phyloP scores from a whole-genome alignment of 1,284 basidiomycete genomes.

The Cryptococcus sp. region DNA sequence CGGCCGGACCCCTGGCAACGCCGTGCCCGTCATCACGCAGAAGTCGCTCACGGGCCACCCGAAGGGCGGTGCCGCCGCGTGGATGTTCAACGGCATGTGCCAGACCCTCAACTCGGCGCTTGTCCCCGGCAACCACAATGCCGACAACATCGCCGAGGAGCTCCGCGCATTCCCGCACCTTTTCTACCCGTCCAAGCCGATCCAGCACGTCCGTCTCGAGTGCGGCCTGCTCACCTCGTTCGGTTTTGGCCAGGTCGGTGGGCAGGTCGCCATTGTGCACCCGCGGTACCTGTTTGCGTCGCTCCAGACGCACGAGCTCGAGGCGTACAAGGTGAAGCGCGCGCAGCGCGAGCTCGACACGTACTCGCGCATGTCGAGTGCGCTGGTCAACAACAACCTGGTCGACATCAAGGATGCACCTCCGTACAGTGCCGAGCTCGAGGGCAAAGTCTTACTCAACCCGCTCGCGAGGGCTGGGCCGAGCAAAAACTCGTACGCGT shows the following conservation, averaged over 20 bases:
- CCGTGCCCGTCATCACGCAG: conserved; percentile 93
- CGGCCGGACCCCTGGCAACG: conserved; percentile 85
- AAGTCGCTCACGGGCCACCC: conserved; percentile 95
- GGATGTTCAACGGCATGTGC: conserved; percentile 92
- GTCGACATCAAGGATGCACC: conserved; percentile 95
- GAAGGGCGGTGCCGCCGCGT: conserved; percentile 95
- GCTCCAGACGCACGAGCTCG: conserved; percentile 69
- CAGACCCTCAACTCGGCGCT: conserved; percentile 83
- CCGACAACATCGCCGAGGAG: conserved; percentile 90
- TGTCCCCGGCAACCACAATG: conserved; percentile 95
- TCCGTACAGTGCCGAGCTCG: conserved; percentile 84
- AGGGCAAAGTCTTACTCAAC: conserved; percentile 85
- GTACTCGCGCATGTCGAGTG: conserved; percentile 91
- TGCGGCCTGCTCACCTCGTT: conserved; percentile 94
- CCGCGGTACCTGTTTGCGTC: conserved; percentile 87
- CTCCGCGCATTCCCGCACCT: conserved; percentile 87
- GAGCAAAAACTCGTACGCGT: conserved; percentile 83
- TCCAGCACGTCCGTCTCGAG: conserved; percentile 87
- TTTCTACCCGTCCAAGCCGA: conserved; percentile 95
- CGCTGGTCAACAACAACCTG: conserved; percentile 88
- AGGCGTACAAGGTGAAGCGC: conserved; percentile 70
- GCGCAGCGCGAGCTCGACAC: conserved; percentile 66
- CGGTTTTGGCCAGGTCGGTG: conserved; percentile 99
- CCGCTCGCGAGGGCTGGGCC: conserved; percentile 82
- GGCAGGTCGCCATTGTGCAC: conserved; percentile 81